Conservation (phyloP, 805 yeast genomes). For the Saturnispora sekii region DNA sequence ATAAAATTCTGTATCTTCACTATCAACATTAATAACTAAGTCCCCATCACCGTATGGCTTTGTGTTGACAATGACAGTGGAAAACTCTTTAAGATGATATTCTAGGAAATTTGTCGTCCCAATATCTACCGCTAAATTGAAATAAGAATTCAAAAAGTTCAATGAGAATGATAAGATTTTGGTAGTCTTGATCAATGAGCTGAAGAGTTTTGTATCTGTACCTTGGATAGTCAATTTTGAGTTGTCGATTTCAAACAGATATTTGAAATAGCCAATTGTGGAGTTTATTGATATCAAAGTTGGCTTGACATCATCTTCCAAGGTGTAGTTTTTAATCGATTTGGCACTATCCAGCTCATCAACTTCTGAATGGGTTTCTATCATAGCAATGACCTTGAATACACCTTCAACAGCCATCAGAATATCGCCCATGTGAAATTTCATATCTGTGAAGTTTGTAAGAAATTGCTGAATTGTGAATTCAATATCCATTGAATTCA, state of each 20-base stretch:
- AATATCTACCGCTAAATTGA: constrained; percentile 9
- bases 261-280: constrained; percentile 15
- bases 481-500: constrained; percentile 15
- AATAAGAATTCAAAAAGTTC: constrained; percentile 8
- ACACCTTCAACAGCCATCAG: constrained; percentile 2
- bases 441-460: constrained; percentile 11
- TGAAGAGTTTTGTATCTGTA: constrained; percentile 10
- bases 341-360: constrained; percentile 9
- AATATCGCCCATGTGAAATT: neutral
- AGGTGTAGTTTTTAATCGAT: constrained; percentile 1
- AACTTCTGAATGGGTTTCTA: neutral
- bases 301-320: constrained; percentile 9
- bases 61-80: constrained; percentile 14
- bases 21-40: constrained; percentile 14
- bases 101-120: constrained; percentile 11
- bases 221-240: constrained; percentile 16
- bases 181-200: constrained; percentile 13
- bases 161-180: constrained; percentile 18
- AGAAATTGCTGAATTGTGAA: constrained; percentile 14
- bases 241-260: constrained; percentile 18
- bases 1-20: constrained; percentile 11
- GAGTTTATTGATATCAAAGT: constrained; percentile 15
- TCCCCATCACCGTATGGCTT: constrained; percentile 19
- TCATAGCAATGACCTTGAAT: constrained; percentile 1
- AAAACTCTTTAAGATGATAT: constrained; percentile 10